Base-by-base conservation (phyloP, 2,329 filamentous ascomycete genomes). In the Microdochium paspali region DNA sequence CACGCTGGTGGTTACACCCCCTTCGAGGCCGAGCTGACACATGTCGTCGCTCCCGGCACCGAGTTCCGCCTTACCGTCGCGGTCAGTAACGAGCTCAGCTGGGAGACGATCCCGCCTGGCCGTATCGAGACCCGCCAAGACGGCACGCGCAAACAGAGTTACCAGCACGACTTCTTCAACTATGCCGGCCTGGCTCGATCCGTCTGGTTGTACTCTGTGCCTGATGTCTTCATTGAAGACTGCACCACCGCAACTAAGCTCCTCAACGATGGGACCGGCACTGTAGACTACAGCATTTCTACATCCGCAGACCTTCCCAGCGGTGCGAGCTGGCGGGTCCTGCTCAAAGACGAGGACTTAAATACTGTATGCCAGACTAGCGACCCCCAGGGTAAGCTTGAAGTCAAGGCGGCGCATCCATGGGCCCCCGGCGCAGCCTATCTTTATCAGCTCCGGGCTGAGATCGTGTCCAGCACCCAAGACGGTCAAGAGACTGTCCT, bases 1-100 rank as follows among this genome's bases (percentile, higher is more conserved):
- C 59, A 61, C 35, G 44, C 47, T 2, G 58, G 59, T 2, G 59
- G 57, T 2, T 61, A 61, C 42, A 61, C 54, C 1, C 58, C 58
- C 0, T 61, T 61, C 24, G 56, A 61, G 25, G 51, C 54, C 9
- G 51, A 58, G 10, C 53, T 61, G 15, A 58, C 57, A 0, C 44
- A 49, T 2, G 18, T 59, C 4, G 48, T 60, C 3, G 9, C 24
- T 0, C 50, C 58, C 0, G 59, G 59, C 0, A 25, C 58, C 24
- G 49, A 44, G 13, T 60, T 62, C 39, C 56, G 58, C 4, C 46
- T 63, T 20, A 62, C 61, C 0, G 58, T 64, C 23, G 59, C 55
- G 4, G 61, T 63, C 18, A 60, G 55, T 43, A 62, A 63, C 24
- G 54, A 58, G 24, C 55, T 64, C 1, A 58, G 51, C 7, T 55